Evolutionary conservation across 2,329 filamentous ascomycete genomes (phyloP).

Genomic region (Chalara sp.): DNA sequence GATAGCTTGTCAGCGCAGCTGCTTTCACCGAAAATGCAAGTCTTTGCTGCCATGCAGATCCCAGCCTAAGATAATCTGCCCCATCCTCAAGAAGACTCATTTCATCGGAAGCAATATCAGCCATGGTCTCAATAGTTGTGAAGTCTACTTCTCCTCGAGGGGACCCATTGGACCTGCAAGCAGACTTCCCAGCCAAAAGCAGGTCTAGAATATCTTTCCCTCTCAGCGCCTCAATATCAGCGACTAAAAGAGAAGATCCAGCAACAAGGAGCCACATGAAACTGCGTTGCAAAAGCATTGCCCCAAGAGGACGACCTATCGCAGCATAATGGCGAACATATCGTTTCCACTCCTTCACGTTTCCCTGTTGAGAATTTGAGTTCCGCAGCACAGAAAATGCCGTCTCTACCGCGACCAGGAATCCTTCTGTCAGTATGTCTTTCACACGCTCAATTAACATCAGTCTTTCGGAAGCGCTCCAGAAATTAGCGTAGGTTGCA

Average conservation of each 20-base stretch:
- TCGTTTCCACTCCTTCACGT: constrained; percentile 79
- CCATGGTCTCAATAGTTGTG: constrained; percentile 54
- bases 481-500: constrained; percentile 72
- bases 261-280: constrained; percentile 82
- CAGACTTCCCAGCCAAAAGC: constrained; percentile 48
- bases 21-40: constrained; percentile 83
- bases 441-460: constrained; percentile 66
- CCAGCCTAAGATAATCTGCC: constrained; percentile 82
- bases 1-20: constrained; percentile 70
- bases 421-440: constrained; percentile 72
- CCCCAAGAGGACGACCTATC: constrained; percentile 73
- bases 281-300: constrained; percentile 83
- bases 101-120: constrained; percentile 70
- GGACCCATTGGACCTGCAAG: constrained; percentile 34
- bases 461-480: constrained; percentile 68
- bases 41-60: constrained; percentile 78
- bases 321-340: constrained; percentile 78
- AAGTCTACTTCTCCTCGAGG: constrained; percentile 43
- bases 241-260: constrained; percentile 66
- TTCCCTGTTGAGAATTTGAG: constrained; percentile 56
- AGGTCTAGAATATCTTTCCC: constrained; percentile 65
- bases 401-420: constrained; percentile 80
- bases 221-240: constrained; percentile 51
- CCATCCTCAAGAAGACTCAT: constrained; percentile 83
- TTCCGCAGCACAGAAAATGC: constrained; percentile 88